Conservation (phyloP, 2,329 filamentous ascomycete species). For the Raffaelea arxii region DNA sequence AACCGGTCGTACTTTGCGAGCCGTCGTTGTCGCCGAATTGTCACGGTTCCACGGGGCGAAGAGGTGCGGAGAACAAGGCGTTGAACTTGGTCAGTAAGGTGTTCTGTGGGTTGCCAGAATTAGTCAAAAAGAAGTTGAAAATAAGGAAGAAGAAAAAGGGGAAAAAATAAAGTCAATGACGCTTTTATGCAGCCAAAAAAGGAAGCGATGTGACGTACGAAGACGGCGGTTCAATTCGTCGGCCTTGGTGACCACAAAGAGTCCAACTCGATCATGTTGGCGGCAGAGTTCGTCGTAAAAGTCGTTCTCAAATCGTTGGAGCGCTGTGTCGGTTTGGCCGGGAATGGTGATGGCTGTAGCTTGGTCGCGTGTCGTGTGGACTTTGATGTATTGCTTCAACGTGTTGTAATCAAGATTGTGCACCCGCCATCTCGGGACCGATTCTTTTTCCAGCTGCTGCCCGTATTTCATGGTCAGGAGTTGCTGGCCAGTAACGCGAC, state of each 20-base stretch:
- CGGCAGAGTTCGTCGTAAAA: constrained; percentile 61
- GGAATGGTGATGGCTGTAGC: constrained; percentile 65
- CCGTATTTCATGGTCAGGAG: constrained; percentile 60
- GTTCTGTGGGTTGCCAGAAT: constrained; percentile 23
- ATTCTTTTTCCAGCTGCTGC: constrained; percentile 61
- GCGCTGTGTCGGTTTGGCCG: constrained; percentile 50
- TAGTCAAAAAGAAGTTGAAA: background rate
- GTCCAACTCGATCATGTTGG: constrained; percentile 67
- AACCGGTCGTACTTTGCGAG: constrained; percentile 45
- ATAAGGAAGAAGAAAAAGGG: background rate
- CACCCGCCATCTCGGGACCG: constrained; percentile 73
- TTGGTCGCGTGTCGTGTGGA: constrained; percentile 62
- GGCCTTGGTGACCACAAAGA: constrained; percentile 72
- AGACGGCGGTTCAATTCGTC: constrained; percentile 66
- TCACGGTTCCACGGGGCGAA: constrained; percentile 20
- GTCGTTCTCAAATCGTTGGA: constrained; percentile 58
- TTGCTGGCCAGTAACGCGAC: too few relatives aligned
- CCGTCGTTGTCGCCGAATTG: constrained; percentile 38
- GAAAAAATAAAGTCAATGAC: background rate
- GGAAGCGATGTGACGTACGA: constrained; percentile 32
- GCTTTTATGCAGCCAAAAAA: too few relatives aligned
- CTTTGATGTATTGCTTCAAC: constrained; percentile 76
- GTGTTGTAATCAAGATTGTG: constrained; percentile 87
- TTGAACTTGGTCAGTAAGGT: constrained; percentile 38
- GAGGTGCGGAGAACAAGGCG: constrained; percentile 34